Percentiles rank a stretch among this genome's conserved stretches.
These are phyloP conservation scores for Huntiella moniliformis DNA, from an alignment of 2,329 filamentous ascomycete species.

Conservation along the genomic window DNA sequence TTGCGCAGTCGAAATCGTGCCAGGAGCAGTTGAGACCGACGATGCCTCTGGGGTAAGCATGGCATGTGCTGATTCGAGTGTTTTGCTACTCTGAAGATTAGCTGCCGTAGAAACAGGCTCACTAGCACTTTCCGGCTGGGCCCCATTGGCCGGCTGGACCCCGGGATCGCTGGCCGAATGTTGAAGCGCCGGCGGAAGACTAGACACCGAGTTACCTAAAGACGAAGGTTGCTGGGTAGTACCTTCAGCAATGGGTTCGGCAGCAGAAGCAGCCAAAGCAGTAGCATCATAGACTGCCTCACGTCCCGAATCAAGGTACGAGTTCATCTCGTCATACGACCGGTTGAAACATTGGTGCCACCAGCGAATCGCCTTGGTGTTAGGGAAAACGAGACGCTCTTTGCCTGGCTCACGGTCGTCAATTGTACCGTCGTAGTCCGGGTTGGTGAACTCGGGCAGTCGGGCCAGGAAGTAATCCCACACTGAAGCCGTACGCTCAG, in stretches of 20 bases:
- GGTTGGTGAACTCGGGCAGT: conserved; percentile 63
- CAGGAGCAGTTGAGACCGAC: background rate
- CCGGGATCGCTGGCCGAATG: conserved; percentile 16
- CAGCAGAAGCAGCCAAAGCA: background rate
- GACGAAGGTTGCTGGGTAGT: background rate
- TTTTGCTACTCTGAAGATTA: conserved; percentile 1
- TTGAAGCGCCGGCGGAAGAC: conserved; percentile 15
- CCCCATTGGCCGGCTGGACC: background rate
- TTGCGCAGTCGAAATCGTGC: background rate
- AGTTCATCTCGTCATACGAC: conserved; percentile 85
- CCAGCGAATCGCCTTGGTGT: conserved; percentile 65
- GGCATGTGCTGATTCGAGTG: conserved; percentile 36
- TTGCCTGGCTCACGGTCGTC: conserved; percentile 65
- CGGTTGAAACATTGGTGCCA: conserved; percentile 81
- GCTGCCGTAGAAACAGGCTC: background rate
- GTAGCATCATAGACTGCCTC: background rate
- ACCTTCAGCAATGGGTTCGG: background rate
- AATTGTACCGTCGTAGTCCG: conserved; percentile 52
- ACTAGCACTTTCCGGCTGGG: background rate
- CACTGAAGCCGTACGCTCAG: conserved; percentile 62
- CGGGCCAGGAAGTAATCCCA: conserved; percentile 91
- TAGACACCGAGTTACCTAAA: conserved; percentile 1
- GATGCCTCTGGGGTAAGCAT: conserved; percentile 23
- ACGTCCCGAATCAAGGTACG: conserved; percentile 28
- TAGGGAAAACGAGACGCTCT: conserved; percentile 70